Percentiles rank a stretch among this genome's conserved stretches.
These are phyloP conservation scores for Nemania sp. DNA, from an alignment of 2,329 filamentous ascomycete genomes.

Conservation along the genomic window DNA sequence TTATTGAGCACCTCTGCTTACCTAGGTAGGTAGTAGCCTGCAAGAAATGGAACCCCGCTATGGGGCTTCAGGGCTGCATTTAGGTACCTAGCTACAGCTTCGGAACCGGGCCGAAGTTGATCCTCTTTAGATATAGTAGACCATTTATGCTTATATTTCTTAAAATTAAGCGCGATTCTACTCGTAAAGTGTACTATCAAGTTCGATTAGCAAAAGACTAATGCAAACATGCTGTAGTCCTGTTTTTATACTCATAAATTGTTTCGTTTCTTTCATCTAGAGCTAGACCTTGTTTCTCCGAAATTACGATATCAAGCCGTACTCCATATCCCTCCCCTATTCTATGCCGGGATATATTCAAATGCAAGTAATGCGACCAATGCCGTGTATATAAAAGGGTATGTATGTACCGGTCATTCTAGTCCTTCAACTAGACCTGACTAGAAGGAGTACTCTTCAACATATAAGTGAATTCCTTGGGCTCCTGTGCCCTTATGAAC, in stretches of 20 bases:
- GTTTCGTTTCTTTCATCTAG: background rate
- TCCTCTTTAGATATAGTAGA: background rate
- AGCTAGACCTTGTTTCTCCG: background rate
- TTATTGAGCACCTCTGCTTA: too few species aligned
- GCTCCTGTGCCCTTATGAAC: slow-evolving; percentile 74
- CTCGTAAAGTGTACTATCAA: background rate
- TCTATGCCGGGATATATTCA: background rate
- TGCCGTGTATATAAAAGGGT: background rate
- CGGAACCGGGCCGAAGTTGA: slow-evolving; percentile 21
- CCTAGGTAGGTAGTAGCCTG: background rate
- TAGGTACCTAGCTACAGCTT: background rate
- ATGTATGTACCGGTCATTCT: slow-evolving; percentile 4
- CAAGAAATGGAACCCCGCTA: slow-evolving; percentile 16
- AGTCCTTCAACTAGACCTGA: background rate
- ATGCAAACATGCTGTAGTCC: background rate
- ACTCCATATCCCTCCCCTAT: background rate
- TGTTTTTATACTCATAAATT: background rate
- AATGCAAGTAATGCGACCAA: background rate
- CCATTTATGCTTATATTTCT: background rate
- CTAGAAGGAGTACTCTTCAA: slow-evolving; percentile 70
- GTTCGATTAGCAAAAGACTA: background rate
- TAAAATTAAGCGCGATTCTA: background rate
- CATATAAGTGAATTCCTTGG: slow-evolving; percentile 71
- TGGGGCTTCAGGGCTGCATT: slow-evolving; percentile 10
- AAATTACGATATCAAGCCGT: background rate